Conservation (phyloP, 768 basidiomycete species). For the Mrakia gelida region DNA sequence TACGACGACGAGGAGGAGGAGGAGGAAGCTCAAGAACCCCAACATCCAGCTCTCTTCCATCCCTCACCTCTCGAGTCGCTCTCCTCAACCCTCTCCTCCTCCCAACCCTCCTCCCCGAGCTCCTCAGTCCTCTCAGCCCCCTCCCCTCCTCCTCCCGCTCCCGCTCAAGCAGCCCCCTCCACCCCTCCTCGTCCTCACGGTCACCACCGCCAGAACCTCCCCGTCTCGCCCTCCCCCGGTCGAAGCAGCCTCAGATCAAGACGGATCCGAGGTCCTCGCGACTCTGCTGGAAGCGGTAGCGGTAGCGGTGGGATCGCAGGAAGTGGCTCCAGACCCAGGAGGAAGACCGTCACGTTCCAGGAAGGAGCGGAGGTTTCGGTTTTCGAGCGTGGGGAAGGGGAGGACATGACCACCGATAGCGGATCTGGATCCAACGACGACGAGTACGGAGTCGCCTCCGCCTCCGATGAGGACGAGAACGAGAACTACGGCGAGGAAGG, state of each 20-base stretch:
- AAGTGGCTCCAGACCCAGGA: conserved; percentile 44
- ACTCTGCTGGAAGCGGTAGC: conserved; percentile 4
- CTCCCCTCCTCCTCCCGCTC: not conserved
- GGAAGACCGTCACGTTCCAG: conserved; percentile 76
- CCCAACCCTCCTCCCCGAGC: not conserved
- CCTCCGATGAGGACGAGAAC: conserved; percentile 13
- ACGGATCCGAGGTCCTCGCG: conserved; percentile 6
- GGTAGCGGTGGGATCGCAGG: conserved; percentile 1
- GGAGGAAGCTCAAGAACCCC: conserved; percentile 2
- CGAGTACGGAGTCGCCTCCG: not conserved
- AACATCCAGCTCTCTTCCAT: not conserved
- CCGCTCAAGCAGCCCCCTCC: not conserved
- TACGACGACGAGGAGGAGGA: not conserved
- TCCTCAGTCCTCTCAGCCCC: not conserved
- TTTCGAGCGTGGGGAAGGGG: conserved; percentile 57
- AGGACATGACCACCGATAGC: not conserved
- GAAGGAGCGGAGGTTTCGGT: conserved; percentile 77
- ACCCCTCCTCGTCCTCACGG: not conserved
- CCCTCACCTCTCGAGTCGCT: conserved; percentile 20
- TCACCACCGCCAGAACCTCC: not conserved
- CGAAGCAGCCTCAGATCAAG: conserved; percentile 24
- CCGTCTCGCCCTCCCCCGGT: conserved; percentile 24
- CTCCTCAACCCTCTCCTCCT: not conserved
- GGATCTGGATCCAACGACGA: not conserved
- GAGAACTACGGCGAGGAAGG: not conserved